phyloP scores from a whole-genome alignment of 1,284 basidiomycete species.

The Lignosus rhinocerotis region DNA sequence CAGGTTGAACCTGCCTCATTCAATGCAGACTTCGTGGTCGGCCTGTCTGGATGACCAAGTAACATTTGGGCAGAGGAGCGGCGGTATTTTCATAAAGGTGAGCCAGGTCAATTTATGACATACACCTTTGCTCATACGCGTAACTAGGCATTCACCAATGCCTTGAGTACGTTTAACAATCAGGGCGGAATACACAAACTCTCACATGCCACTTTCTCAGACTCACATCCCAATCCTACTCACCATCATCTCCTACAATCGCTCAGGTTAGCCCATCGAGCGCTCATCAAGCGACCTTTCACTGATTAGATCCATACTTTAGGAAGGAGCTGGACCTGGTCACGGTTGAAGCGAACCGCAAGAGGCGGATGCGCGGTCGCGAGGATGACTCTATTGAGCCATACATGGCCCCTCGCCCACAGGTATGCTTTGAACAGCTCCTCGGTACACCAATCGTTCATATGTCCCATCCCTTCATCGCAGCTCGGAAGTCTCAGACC shows the following conservation, averaged over 20 bases:
- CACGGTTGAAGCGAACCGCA: background rate
- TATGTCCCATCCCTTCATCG: background rate
- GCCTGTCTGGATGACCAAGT: conserved; percentile 14
- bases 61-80: conserved; percentile 1
- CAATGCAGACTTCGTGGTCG: conserved; percentile 13
- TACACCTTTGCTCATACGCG: background rate
- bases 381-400: no score
- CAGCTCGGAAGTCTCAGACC: conserved; percentile 18
- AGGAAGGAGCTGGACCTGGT: background rate
- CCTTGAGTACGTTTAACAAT: background rate
- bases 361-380: background rate
- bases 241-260: background rate
- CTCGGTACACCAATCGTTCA: background rate
- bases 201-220: background rate
- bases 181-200: no score
- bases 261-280: background rate
- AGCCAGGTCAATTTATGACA: background rate
- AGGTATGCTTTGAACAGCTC: conserved; percentile 2
- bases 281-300: background rate
- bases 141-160: background rate
- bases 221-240: background rate
- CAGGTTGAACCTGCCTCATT: background rate
- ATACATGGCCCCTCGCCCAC: conserved; percentile 9
- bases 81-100: conserved; percentile 18
- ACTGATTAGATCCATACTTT: background rate